These are phyloP conservation scores for Tulasnella sp. DNA, from an alignment of 768 basidiomycete genomes.

Conservation along the genomic window DNA sequence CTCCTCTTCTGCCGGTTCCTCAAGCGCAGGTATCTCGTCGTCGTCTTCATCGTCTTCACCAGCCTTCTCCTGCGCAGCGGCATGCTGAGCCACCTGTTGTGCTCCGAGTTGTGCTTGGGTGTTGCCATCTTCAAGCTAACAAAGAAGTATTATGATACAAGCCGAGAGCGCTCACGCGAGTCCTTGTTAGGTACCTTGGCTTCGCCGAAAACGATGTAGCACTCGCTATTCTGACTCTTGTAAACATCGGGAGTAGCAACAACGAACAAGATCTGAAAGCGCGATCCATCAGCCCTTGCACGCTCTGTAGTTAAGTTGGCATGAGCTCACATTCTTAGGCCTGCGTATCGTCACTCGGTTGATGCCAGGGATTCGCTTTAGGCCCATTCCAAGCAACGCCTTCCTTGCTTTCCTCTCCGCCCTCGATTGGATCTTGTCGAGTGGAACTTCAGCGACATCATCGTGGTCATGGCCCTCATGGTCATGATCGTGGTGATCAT, in stretches of 20 bases:
- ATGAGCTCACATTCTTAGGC: conserved; percentile 72
- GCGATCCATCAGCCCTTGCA: not conserved
- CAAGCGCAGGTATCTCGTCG: conserved; percentile 76
- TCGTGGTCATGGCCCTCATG: conserved; percentile 49
- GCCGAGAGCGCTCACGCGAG: not conserved
- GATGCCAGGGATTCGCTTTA: conserved; percentile 88
- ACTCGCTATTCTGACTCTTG: conserved; percentile 95
- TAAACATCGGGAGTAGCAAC: conserved; percentile 91
- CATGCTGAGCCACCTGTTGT: conserved; percentile 56
- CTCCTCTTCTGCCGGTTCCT: conserved; percentile 60
- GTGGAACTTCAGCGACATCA: conserved; percentile 72
- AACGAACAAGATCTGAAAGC: conserved; percentile 69
- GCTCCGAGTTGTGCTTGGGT: conserved; percentile 45
- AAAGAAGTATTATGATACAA: not conserved
- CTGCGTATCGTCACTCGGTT: conserved; percentile 90
- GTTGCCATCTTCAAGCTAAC: conserved; percentile 79
- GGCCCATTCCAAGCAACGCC: conserved; percentile 77
- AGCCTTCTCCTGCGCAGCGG: conserved; percentile 31
- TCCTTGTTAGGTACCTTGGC: conserved; percentile 69
- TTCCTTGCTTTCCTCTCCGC: conserved; percentile 94
- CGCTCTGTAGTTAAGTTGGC: not conserved
- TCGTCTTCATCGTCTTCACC: conserved; percentile 47
- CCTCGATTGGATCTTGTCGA: conserved; percentile 89
- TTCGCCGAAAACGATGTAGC: conserved; percentile 98
- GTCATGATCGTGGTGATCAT: conserved; percentile 35